A percentile compares a stretch with the other conserved stretches of the same genome.
phyloP scores from a whole-genome alignment of 208 protist species.

The Leishmania lainsoni region DNA sequence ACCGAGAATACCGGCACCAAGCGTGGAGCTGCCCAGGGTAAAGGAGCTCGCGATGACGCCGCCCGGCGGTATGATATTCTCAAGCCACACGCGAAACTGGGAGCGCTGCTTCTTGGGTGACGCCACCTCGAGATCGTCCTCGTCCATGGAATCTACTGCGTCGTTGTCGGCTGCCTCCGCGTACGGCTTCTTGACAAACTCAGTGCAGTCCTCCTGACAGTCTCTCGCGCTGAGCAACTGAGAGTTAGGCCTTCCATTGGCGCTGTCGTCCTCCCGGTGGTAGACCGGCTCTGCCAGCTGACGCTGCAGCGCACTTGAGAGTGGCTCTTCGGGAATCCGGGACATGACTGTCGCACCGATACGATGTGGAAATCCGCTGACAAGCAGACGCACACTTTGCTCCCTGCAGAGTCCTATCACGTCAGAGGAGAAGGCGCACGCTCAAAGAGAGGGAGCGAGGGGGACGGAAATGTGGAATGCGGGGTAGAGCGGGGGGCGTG shows the following conservation, averaged over 20 bases:
- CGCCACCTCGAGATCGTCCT: conserved; percentile 6
- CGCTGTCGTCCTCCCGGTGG: not conserved
- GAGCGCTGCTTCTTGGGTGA: conserved; percentile 7
- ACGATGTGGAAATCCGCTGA: not conserved
- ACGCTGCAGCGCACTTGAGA: not conserved
- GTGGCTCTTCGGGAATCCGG: conserved; percentile 12
- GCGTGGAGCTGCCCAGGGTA: conserved; percentile 54
- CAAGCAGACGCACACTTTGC: not conserved
- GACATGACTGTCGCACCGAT: conserved; percentile 8
- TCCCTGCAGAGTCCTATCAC: not conserved
- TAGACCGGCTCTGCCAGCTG: not conserved
- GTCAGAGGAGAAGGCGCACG: not conserved
- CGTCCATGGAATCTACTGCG: conserved; percentile 14
- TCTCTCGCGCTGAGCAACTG: not conserved
- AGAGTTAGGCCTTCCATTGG: not conserved
- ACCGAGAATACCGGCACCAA: conserved; percentile 71
- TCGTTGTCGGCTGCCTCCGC: not conserved
- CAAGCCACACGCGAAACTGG: conserved; percentile 23
- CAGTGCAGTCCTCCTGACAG: not conserved
- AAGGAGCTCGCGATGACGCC: conserved; percentile 58
- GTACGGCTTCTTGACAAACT: conserved; percentile 1
- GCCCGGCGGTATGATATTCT: conserved; percentile 53
- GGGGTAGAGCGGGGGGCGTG: not conserved
- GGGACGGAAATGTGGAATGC: not conserved
- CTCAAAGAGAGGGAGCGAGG: not conserved